phyloP scores from a whole-genome alignment of 441 rosid species.

The Adansonia rubrostipa region DNA sequence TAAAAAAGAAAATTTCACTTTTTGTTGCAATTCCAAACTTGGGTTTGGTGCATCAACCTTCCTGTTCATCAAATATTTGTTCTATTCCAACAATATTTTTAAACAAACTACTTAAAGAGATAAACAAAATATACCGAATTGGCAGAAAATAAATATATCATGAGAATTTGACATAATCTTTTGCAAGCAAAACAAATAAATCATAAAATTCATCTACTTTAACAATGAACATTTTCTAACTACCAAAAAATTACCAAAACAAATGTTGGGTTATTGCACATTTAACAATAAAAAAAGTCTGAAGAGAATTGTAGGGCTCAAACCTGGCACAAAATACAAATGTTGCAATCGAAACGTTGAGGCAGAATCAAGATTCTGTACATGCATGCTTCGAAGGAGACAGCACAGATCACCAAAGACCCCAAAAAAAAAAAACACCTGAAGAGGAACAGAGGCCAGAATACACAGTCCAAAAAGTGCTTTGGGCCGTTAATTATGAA shows the following conservation, averaged over 20 bases:
- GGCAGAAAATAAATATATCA: not conserved
- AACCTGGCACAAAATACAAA: constrained; percentile 9
- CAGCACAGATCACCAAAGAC: not conserved
- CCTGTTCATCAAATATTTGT: not conserved
- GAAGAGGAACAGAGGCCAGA: not conserved
- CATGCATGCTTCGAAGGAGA: not conserved
- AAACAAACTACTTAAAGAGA: not conserved
- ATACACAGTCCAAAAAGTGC: not conserved
- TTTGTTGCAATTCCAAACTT: constrained; percentile 16
- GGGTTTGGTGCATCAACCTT: constrained; percentile 12
- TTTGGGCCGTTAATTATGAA: not conserved
- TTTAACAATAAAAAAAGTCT: not conserved
- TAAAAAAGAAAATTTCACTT: not conserved
- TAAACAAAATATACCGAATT: not conserved
- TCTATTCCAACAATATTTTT: constrained; percentile 19
- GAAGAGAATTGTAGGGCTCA: not conserved
- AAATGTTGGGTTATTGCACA: not conserved
- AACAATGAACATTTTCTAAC: not conserved
- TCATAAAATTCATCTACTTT: constrained; percentile 1
- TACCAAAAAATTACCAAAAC: not conserved
- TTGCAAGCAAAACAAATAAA: not conserved
- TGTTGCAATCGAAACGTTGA: constrained; percentile 1
- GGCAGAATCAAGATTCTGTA: not conserved
- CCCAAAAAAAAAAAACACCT: not conserved
- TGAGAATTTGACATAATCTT: constrained; percentile 5